Base-by-base conservation (phyloP, 129 eudicot species). In the Lonicera japonica region DNA sequence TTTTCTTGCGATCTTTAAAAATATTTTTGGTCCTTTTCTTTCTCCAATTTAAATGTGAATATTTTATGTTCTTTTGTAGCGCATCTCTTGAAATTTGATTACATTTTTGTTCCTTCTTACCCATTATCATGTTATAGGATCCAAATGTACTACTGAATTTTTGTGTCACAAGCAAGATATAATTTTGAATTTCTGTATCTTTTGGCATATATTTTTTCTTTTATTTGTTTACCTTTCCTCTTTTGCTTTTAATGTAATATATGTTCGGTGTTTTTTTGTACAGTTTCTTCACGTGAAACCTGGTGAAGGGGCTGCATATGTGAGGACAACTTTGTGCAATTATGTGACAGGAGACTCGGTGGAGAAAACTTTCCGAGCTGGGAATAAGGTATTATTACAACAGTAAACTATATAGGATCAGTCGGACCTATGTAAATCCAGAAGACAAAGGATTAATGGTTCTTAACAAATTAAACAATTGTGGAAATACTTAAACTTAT, bases 251-350 rank as follows among this genome's bases (percentile, higher is more conserved):
- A n/a, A n/a, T 48, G 25, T 23, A 63, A 24, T 63, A 24, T 63
- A 9, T 63, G 4, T 63, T 39, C 29, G 23, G 12, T 63, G 68
- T 57, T 17, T 17, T 47, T 48, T 13, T 52, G 60, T 36, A 87
- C 96, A 87, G 80, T 92, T 92, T 70, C 95, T 92, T 72, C 98
- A 92, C 65, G 98, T 92, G 61, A 92, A 92, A 70, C 98, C 98
- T 58, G 98, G 98, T 40, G 87, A 92, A 82, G 98, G 98, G 68
- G 96, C 98, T 63, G 96, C 98, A 7, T 92, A 79, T 72, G 96
- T 92, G 56, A 65, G 98, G 77, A 92, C 96, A 24, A 92, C 94
- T 9, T 50, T 92, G 81, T 73, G 88, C 56, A 92, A 87, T 61
- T 73, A 77, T 64, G 63, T 92, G 17, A 84, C 96, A 1, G 96